Evolutionary conservation across 1,284 basidiomycete genomes (phyloP).

Genomic region (Moesziomyces sp.): DNA sequence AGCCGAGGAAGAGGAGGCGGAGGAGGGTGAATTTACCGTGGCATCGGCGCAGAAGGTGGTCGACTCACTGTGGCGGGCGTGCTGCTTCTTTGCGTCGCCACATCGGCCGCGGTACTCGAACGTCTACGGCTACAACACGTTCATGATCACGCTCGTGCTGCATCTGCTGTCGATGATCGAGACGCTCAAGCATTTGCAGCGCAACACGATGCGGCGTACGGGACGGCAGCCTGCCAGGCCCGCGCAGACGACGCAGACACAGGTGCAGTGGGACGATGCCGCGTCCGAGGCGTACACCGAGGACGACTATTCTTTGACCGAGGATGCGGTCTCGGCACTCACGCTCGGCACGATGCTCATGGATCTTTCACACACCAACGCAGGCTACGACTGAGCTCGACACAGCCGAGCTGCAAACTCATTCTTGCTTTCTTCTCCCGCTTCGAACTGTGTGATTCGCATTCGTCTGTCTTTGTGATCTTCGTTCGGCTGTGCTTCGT

Average conservation of each 20-base stretch:
- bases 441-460: too few relatives aligned
- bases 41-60: constrained; percentile 14
- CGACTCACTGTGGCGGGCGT: constrained; percentile 29
- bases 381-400: not conserved
- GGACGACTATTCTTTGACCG: constrained; percentile 15
- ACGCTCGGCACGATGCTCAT: constrained; percentile 6
- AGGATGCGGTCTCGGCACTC: constrained; percentile 12
- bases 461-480: too few relatives aligned
- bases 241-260: not conserved
- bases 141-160: constrained; percentile 29
- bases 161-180: constrained; percentile 28
- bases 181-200: constrained; percentile 30
- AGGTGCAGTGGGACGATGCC: constrained; percentile 1
- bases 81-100: constrained; percentile 29
- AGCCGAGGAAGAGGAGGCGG: constrained; percentile 6
- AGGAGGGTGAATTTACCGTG: constrained; percentile 23
- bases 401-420: too few relatives aligned
- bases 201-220: not conserved
- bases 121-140: constrained; percentile 42
- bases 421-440: too few relatives aligned
- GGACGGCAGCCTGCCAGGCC: too few relatives aligned
- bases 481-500: too few relatives aligned
- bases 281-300: not conserved
- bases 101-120: constrained; percentile 19
- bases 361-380: not conserved